Evolutionary conservation across 2,329 filamentous ascomycete species (phyloP).

Genomic region (Chrysoporthe cubensis): DNA sequence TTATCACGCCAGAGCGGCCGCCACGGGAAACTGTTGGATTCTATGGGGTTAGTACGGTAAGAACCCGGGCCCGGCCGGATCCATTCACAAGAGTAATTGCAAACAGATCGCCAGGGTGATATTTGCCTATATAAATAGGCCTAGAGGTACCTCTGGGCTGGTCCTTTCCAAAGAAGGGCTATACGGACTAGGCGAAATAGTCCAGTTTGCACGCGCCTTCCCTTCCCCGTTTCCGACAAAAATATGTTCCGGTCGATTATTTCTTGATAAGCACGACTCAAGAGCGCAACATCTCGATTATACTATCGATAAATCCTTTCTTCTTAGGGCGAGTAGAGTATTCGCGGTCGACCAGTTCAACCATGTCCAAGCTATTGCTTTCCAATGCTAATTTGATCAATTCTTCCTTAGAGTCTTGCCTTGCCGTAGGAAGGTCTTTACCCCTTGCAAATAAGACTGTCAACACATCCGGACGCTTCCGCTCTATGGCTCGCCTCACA

Average conservation of each 20-base stretch:
- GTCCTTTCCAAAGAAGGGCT: no score
- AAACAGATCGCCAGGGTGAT: no score
- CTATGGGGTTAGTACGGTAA: no score
- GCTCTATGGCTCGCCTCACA: neutral
- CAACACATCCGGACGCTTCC: constrained; percentile 2
- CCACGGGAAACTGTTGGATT: no score
- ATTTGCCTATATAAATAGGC: no score
- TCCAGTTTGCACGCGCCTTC: no score
- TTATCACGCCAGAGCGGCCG: no score
- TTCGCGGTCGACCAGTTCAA: neutral
- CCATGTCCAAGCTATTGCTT: neutral
- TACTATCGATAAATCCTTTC: neutral
- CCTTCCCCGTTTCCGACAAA: no score
- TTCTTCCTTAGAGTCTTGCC: neutral
- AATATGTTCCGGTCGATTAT: neutral
- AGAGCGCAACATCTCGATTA: neutral
- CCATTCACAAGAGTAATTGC: no score
- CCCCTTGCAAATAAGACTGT: neutral
- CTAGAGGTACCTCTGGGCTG: no score
- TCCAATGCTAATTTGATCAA: constrained; percentile 1
- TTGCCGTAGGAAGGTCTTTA: neutral
- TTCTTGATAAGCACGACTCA: neutral
- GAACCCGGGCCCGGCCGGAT: no score
- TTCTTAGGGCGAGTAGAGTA: neutral
- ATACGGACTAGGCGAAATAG: no score